Conservation (phyloP, 2,329 filamentous ascomycete species). For the Fusarium keratoplasticum region DNA sequence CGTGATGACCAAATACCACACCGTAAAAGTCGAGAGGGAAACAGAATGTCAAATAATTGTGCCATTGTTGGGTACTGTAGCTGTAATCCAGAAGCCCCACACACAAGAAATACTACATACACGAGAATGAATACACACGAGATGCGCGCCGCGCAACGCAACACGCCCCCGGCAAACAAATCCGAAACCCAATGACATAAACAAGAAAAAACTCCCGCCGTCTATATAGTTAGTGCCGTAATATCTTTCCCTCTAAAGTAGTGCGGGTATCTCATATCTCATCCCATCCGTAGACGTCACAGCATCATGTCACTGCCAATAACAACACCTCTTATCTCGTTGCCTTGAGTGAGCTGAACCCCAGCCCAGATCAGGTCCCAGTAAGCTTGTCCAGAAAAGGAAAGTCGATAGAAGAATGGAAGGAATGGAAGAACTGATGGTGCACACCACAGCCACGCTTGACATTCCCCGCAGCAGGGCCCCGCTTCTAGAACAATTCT, state of each 20-base stretch:
- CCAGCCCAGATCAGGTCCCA: slow-evolving; percentile 8
- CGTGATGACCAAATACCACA: slow-evolving; percentile 14
- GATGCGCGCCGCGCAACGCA: slow-evolving; percentile 15
- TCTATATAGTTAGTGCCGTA: slow-evolving; percentile 29
- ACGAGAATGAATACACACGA: slow-evolving; percentile 9
- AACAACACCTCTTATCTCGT: slow-evolving; percentile 30
- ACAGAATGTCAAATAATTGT: slow-evolving; percentile 2
- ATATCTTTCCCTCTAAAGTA: slow-evolving; percentile 24
- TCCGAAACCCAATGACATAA: background rate
- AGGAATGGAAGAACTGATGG: slow-evolving; percentile 37
- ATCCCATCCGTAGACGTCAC: slow-evolving; percentile 31
- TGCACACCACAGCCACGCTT: slow-evolving; percentile 33
- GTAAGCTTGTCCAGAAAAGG: slow-evolving; percentile 20
- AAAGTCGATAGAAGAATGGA: slow-evolving; percentile 38
- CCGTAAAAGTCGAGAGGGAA: slow-evolving; percentile 11
- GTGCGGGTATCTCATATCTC: slow-evolving; percentile 31
- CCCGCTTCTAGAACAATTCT: slow-evolving; percentile 50
- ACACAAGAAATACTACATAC: slow-evolving; percentile 12
- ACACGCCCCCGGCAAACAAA: slow-evolving; percentile 6
- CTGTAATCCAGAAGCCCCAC: slow-evolving; percentile 7
- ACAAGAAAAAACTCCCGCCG: slow-evolving; percentile 27
- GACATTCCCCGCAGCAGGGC: slow-evolving; percentile 32
- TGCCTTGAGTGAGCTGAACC: slow-evolving; percentile 28
- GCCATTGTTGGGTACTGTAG: background rate
- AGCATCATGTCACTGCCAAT: slow-evolving; percentile 32